Conservation (phyloP, 495 filamentous ascomycete species). For the Hypoxylon cercidicola region DNA sequence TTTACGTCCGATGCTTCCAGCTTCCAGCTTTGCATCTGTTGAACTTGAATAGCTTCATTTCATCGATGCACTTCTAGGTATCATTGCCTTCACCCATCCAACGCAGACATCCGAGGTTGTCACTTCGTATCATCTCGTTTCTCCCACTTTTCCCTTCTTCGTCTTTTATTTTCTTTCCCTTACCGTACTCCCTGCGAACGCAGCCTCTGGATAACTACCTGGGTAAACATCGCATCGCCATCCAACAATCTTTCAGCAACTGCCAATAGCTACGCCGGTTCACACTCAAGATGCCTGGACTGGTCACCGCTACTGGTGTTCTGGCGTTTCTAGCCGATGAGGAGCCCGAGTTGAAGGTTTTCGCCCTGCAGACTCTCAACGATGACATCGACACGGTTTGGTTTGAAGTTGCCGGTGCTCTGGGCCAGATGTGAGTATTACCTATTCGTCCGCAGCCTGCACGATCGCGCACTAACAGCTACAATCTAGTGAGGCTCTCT, state of each 20-base stretch:
- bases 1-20: slow-evolving; percentile 7
- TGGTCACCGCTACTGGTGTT: slow-evolving; percentile 93
- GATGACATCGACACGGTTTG: slow-evolving; percentile 95
- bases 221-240: slow-evolving; percentile 6
- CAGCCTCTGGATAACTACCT: not conserved
- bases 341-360: slow-evolving; percentile 89
- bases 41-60: slow-evolving; percentile 26
- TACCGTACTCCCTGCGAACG: not conserved
- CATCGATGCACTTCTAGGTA: too few species aligned
- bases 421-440: slow-evolving; percentile 87
- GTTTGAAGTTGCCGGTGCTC: slow-evolving; percentile 92
- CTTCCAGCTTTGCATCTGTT: not conserved
- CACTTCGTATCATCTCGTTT: not conserved
- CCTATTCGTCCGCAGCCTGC: not conserved
- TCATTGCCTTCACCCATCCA: too few species aligned
- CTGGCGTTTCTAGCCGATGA: slow-evolving; percentile 96
- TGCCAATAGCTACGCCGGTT: not conserved
- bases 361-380: slow-evolving; percentile 92
- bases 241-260: not conserved
- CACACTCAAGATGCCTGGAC: slow-evolving; percentile 78
- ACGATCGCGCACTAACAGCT: slow-evolving; percentile 26
- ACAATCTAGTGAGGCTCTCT: slow-evolving; percentile 83
- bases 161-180: slow-evolving; percentile 13
- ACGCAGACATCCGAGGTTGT: not conserved
- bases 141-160: slow-evolving; percentile 12